Evolutionary conservation across 805 yeast genomes (phyloP), one percentile per base, ranked within the genome.

Genomic region (Candida multigemmis): DNA sequence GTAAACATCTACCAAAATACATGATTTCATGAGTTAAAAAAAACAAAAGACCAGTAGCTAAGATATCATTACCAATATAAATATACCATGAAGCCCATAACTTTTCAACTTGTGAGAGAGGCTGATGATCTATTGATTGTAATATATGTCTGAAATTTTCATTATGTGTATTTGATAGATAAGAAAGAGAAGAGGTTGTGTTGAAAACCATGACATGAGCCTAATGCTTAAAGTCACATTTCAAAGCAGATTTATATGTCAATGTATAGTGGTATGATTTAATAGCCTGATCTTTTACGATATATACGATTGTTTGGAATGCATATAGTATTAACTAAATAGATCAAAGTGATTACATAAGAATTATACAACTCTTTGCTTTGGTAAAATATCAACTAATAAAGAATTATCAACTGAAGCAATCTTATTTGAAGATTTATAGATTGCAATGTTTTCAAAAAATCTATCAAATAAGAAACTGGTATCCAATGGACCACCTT

Each of bases 401-500:
- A 75, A 60, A 31, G 60, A 65, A 35, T 57, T 53, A 39, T 57
- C 64, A 36, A 64, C 62, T 33, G 60, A 59, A 27, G 65, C 65
- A 29, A 64, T 49, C 32, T 67, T 46, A 33, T 55, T 56, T 22
- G 30, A 36, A 8, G 31, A 16, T 34, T 48, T 60, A 66, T 71
- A 85, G 24, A 57, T 59, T 24, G 61, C 66, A 37, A 91, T 77
- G 46, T 78, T 67, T 20, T 64, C 71, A 44, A 91, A 76, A 60
- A 83, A 91, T 56, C 77, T 84, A 65, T 91, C 97, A 44, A 91
- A 91, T 55, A 91, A 65, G 60, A 75, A 84, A 3, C 85, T 71
- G 9, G 96, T 82, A 57, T 91, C 99, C 46, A 81, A 69, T 33
- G 99, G 99, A 42, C 99, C 99, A 44, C 98, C 97, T 63, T 86